Evolutionary conservation across 495 filamentous ascomycete genomes (phyloP).

Genomic region (Haplographium delicatum): DNA sequence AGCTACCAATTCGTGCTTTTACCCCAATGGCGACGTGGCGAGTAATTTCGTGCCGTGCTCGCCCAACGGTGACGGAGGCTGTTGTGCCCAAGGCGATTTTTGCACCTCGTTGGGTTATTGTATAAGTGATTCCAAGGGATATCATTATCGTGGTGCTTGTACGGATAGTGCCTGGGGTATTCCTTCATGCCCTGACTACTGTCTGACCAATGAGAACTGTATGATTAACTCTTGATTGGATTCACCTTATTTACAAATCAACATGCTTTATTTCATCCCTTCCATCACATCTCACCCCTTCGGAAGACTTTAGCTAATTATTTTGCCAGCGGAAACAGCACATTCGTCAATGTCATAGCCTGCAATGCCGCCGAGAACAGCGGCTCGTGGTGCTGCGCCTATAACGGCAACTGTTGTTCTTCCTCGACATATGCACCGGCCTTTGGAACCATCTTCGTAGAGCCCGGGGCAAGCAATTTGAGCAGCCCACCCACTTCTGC

Average conservation of each 20-base stretch:
- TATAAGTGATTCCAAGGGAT: constrained; percentile 7
- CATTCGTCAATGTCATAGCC: constrained; percentile 2
- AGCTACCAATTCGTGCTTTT: constrained; percentile 7
- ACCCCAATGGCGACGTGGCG: constrained; percentile 2
- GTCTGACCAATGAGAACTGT: constrained; percentile 9
- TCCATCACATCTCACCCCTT: too few relatives aligned
- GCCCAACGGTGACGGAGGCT: constrained; percentile 9
- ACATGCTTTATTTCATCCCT: too few relatives aligned
- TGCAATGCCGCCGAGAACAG: constrained; percentile 5
- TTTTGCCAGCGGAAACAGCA: constrained; percentile 14
- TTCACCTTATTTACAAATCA: too few relatives aligned
- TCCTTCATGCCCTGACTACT: constrained; percentile 10
- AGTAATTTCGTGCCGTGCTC: constrained; percentile 9
- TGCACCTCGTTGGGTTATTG: constrained; percentile 12
- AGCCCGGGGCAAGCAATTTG: constrained; percentile 2
- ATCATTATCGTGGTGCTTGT: constrained; percentile 12
- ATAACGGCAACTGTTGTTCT: constrained; percentile 8
- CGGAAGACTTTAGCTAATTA: too few relatives aligned
- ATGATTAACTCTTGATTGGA: too few relatives aligned
- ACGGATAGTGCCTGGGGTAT: constrained; percentile 8
- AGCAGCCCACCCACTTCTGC: too few relatives aligned
- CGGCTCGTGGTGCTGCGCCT: constrained; percentile 10
- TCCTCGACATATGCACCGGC: not conserved
- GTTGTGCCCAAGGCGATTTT: constrained; percentile 6
- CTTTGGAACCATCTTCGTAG: constrained; percentile 12